Percentiles rank a stretch among this genome's conserved stretches.
Evolutionary conservation across 192 early-diverging fungal genomes (phyloP).

Genomic region (Dispira simplex): DNA sequence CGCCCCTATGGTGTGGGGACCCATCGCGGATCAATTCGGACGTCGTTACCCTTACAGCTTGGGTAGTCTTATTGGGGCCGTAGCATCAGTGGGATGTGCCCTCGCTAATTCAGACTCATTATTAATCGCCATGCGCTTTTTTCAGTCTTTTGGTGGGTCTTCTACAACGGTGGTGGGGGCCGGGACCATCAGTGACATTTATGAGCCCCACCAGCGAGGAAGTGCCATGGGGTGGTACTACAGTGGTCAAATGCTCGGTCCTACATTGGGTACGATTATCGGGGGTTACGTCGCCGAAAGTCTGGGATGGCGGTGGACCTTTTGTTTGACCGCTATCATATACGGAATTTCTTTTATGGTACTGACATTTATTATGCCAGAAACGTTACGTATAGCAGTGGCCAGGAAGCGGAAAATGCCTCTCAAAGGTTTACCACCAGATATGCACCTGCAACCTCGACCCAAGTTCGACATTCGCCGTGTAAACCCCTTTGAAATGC

Average conservation of each 20-base stretch:
- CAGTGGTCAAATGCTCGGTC: conserved; percentile 30
- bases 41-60: conserved; percentile 25
- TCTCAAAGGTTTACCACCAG: conserved; percentile 21
- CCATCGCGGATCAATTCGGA: conserved; percentile 31
- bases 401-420: conserved; percentile 17
- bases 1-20: conserved; percentile 35
- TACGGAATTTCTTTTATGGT: conserved; percentile 28
- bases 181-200: conserved; percentile 34
- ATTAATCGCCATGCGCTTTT: conserved; percentile 26
- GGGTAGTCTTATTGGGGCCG: conserved; percentile 24
- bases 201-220: conserved; percentile 30
- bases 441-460: background rate
- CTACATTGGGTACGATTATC: conserved; percentile 32
- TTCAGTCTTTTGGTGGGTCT: conserved; percentile 29
- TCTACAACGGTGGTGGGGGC: conserved; percentile 31
- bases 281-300: conserved; percentile 33
- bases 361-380: conserved; percentile 36
- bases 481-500: conserved; percentile 13
- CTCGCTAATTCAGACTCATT: conserved; percentile 19
- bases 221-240: conserved; percentile 35
- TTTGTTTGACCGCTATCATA: conserved; percentile 38
- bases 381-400: conserved; percentile 32
- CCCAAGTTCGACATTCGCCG: conserved; percentile 4
- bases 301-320: conserved; percentile 36
- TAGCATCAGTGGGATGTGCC: conserved; percentile 29